Evolutionary conservation across 1,284 basidiomycete species (phyloP), one percentile per base, ranked within the genome.

Genomic region (Microbotryum saponariae): DNA sequence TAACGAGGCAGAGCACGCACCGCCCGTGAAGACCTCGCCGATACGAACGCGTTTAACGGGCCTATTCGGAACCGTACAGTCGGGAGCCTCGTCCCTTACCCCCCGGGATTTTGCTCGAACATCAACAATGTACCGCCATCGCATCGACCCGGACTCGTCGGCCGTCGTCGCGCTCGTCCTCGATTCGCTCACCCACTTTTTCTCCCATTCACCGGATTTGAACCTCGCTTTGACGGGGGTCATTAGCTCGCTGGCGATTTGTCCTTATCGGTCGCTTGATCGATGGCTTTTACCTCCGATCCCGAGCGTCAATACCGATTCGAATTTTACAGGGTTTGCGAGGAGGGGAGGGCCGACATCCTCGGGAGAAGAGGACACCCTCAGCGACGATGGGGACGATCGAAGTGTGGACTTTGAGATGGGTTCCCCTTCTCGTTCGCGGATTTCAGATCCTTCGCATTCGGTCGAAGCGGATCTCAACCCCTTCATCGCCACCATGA

Each of bases 171-270:
- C 37, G 4, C 76, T 82, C 33, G 73, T 96, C 21, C 80, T 97
- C 45, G 83, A 85, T 51, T 81, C 81, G 20, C 76, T 94, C 12
- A 78, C 85, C 45, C 80, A 78, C 58, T 94, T 96, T 79, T 91
- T 97, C 75, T 82, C 82, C 6, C 89, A 93, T 62, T 81, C 85
- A 0, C 86, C 92, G 2, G 88, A 93, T 68, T 83, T 83, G 73
- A 97, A 97, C 74, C 83, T 97, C 60, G 87, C 89, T 0, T 76
- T 97, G 63, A 96, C 90, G 0, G 90, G 89, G 10, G 83, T 86
- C 3, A 74, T 97, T 14, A 82, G 87, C 0, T 83, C 85, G 4
- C 78, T 97, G 7, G 88, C 88, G 0, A 78, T 85, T 16, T 90
- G 90, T 72, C 89, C 92, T 1, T 81, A 90, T 71, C 82, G 92